Conservation (phyloP, 2,329 filamentous ascomycete species). For the Nigrospora oryzae region DNA sequence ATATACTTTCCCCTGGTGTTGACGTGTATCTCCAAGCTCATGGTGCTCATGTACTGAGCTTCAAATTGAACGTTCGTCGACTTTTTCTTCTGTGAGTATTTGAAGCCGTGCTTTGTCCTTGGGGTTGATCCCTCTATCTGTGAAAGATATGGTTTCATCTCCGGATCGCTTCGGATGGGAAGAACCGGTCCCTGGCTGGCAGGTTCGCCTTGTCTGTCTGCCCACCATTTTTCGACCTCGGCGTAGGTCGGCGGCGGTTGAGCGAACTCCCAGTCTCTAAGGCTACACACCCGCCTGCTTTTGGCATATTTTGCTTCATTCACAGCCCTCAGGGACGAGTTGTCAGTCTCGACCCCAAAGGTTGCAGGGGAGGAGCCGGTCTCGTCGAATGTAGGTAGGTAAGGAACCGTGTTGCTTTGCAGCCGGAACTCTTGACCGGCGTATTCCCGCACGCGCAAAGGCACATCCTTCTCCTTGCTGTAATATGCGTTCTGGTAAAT, state of each 20-base stretch:
- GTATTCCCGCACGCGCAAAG: constrained; percentile 69
- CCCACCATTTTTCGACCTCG: constrained; percentile 65
- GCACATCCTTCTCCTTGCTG: constrained; percentile 75
- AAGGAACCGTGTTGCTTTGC: constrained; percentile 66
- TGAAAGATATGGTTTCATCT: constrained; percentile 45
- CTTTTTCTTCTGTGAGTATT: constrained; percentile 70
- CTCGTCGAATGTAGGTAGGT: constrained; percentile 69
- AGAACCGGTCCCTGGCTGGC: constrained; percentile 9
- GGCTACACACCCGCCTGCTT: constrained; percentile 48
- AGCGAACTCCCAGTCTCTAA: constrained; percentile 71
- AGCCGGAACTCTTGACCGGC: constrained; percentile 80
- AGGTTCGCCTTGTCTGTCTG: constrained; percentile 22
- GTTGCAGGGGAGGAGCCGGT: constrained; percentile 47
- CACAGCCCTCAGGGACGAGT: constrained; percentile 38
- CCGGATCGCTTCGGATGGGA: constrained; percentile 9
- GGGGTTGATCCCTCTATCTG: constrained; percentile 89
- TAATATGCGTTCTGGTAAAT: constrained; percentile 85
- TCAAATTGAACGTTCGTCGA: constrained; percentile 75
- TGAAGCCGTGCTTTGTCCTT: constrained; percentile 72
- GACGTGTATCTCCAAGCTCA: constrained; percentile 89
- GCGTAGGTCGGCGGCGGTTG: constrained; percentile 58
- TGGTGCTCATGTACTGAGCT: constrained; percentile 89
- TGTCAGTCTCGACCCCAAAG: constrained; percentile 40
- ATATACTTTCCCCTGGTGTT: constrained; percentile 75
- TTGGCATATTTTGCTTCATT: constrained; percentile 41